These are phyloP conservation scores for California macrophylla DNA, from an alignment of 441 rosid species.

Conservation along the genomic window DNA sequence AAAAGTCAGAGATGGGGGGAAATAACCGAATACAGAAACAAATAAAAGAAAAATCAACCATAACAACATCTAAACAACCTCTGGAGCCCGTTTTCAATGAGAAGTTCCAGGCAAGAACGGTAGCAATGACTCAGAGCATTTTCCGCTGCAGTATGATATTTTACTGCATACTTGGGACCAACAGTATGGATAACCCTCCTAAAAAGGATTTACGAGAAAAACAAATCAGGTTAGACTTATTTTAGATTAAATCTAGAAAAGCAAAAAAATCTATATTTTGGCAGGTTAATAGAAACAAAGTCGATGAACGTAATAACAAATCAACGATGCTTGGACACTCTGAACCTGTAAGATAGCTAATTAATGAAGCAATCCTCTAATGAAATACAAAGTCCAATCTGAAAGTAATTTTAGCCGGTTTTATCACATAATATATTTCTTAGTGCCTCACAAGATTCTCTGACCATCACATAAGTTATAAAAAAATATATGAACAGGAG, in stretches of 20 bases:
- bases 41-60: constrained; percentile 5
- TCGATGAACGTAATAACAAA: background rate
- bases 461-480: background rate
- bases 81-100: constrained; percentile 75
- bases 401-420: background rate
- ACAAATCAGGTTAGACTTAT: constrained; percentile 12
- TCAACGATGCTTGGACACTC: background rate
- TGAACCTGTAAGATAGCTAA: background rate
- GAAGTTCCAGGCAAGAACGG: constrained; percentile 88
- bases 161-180: constrained; percentile 96
- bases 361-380: background rate
- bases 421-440: background rate
- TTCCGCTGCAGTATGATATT: constrained; percentile 98
- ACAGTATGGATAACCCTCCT: constrained; percentile 98
- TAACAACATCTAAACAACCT: constrained; percentile 40
- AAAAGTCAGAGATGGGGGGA: constrained; percentile 19
- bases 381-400: background rate
- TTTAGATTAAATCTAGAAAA: constrained; percentile 4
- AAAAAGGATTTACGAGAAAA: constrained; percentile 14
- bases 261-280: background rate
- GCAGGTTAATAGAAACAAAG: background rate
- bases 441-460: background rate
- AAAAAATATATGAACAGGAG: background rate
- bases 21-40: constrained; percentile 9
- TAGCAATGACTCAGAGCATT: constrained; percentile 98